Evolutionary conservation across 805 yeast genomes (phyloP).

Genomic region (Debaryomyces castellii): DNA sequence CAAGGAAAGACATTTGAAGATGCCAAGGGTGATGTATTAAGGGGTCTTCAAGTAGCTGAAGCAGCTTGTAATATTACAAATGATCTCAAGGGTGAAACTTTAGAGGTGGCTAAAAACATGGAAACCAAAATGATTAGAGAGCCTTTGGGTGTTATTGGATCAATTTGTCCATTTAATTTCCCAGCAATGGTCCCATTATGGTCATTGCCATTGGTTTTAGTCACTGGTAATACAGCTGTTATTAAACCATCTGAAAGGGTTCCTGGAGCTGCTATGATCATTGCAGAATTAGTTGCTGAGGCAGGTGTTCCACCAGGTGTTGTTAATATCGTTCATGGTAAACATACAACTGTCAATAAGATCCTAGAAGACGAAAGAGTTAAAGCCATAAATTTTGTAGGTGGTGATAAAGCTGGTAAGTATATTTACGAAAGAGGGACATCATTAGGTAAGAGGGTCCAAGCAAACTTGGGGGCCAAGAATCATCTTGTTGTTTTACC

Average conservation of each 20-base stretch:
- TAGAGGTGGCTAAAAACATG: conserved; percentile 73
- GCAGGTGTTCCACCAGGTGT: conserved; percentile 80
- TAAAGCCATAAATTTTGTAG: conserved; percentile 77
- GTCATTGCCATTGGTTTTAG: conserved; percentile 62
- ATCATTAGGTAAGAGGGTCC: conserved; percentile 70
- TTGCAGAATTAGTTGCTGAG: conserved; percentile 68
- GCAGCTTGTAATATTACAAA: conserved; percentile 66
- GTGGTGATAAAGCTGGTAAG: conserved; percentile 76
- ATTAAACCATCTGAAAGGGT: conserved; percentile 68
- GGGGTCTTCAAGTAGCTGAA: conserved; percentile 80
- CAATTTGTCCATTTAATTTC: conserved; percentile 79
- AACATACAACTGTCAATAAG: conserved; percentile 69
- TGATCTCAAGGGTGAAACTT: conserved; percentile 59
- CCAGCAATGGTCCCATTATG: conserved; percentile 82
- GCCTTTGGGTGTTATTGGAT: conserved; percentile 74
- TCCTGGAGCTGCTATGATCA: conserved; percentile 77
- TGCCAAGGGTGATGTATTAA: conserved; percentile 69
- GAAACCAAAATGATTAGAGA: conserved; percentile 75
- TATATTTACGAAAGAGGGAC: conserved; percentile 68
- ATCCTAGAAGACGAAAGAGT: conserved; percentile 70
- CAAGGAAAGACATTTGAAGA: conserved; percentile 73
- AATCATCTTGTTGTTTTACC: conserved; percentile 74
- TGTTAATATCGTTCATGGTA: conserved; percentile 70
- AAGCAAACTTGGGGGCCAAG: conserved; percentile 78
- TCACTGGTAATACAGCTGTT: conserved; percentile 70